These are phyloP conservation scores for Gomphus bonarii DNA, from an alignment of 1,284 basidiomycete genomes.

Conservation along the genomic window DNA sequence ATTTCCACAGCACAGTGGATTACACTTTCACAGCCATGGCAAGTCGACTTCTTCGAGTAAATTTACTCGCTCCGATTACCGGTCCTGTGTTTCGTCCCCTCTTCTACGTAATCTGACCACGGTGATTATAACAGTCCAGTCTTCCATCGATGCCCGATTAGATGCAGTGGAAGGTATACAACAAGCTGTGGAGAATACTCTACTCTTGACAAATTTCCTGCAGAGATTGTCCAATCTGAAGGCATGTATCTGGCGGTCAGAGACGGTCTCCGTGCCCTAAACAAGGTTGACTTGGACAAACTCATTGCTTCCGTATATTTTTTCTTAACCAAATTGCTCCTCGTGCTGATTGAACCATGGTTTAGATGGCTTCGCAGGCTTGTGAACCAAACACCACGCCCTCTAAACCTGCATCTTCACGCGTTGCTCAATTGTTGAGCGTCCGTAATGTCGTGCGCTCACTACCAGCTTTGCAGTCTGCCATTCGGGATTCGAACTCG, in stretches of 20 bases:
- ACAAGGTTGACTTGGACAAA: constrained; percentile 83
- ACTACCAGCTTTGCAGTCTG: constrained; percentile 49
- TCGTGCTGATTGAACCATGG: neutral
- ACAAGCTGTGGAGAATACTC: constrained; percentile 17
- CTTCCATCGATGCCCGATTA: constrained; percentile 67
- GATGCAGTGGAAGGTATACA: constrained; percentile 72
- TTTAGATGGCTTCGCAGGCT: constrained; percentile 54
- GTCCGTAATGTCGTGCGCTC: constrained; percentile 61
- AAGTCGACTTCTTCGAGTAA: constrained; percentile 64
- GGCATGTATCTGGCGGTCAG: constrained; percentile 62
- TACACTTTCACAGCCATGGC: constrained; percentile 87
- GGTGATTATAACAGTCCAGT: constrained; percentile 30
- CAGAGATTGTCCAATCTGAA: constrained; percentile 70
- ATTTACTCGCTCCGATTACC: constrained; percentile 76
- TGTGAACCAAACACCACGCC: constrained; percentile 30
- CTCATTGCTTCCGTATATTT: constrained; percentile 59
- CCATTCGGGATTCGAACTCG: constrained; percentile 47
- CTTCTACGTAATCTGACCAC: neutral
- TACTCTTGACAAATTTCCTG: neutral
- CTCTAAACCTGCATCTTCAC: constrained; percentile 54
- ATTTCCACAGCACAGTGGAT: constrained; percentile 48
- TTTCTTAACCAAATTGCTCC: neutral
- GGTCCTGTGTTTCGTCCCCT: constrained; percentile 27
- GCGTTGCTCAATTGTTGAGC: constrained; percentile 68
- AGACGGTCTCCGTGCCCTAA: constrained; percentile 57